Evolutionary conservation across 1,139 yeast species (phyloP).

Genomic region (Diutina neorugosa): DNA sequence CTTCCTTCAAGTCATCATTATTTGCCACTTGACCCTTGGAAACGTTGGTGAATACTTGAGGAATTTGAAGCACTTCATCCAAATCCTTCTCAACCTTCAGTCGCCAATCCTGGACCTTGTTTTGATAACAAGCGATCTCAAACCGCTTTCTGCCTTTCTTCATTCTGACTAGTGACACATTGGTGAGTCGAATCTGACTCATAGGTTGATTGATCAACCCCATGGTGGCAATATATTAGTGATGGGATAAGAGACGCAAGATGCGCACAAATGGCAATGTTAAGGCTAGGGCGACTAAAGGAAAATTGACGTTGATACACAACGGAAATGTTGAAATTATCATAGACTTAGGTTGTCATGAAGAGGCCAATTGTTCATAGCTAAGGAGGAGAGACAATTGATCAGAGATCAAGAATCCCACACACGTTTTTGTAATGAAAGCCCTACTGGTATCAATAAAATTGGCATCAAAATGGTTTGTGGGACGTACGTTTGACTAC

Average conservation of each 20-base stretch:
- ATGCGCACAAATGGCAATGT: background rate
- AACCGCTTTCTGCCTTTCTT: slow-evolving; percentile 84
- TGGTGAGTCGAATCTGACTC: slow-evolving; percentile 79
- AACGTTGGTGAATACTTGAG: slow-evolving; percentile 87
- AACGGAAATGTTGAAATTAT: too few species aligned
- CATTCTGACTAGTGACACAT: slow-evolving; percentile 86
- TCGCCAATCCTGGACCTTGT: slow-evolving; percentile 93
- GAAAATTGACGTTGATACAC: too few species aligned
- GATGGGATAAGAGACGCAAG: background rate
- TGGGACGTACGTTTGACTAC: too few species aligned
- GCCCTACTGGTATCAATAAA: too few species aligned
- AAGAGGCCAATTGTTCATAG: too few species aligned
- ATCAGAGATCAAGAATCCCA: too few species aligned
- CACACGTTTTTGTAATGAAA: too few species aligned
- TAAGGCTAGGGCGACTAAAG: too few species aligned
- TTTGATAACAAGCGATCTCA: slow-evolving; percentile 93
- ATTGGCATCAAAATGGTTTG: too few species aligned
- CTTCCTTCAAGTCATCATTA: slow-evolving; percentile 63
- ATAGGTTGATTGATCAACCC: slow-evolving; percentile 74
- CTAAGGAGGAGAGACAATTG: too few species aligned
- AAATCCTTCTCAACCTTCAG: slow-evolving; percentile 81
- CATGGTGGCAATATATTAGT: slow-evolving; percentile 17
- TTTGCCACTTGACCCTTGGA: slow-evolving; percentile 93
- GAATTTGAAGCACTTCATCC: slow-evolving; percentile 92
- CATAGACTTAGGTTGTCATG: too few species aligned